Base-by-base conservation (phyloP, 2,329 filamentous ascomycete species). In the Hirsutella thompsonii region DNA sequence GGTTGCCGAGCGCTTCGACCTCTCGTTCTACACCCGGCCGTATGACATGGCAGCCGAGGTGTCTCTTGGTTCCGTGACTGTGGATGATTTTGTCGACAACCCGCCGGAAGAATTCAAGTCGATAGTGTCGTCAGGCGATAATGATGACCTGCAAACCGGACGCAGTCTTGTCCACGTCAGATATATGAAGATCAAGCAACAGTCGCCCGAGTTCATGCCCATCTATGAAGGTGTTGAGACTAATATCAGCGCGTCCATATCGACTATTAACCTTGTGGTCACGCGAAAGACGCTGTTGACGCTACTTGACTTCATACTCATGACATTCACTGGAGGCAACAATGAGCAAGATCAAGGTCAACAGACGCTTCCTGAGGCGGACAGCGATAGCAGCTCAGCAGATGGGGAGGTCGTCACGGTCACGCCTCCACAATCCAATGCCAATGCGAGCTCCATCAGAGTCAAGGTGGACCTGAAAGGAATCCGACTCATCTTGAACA, bases 41-140 rank as follows among this genome's bases (percentile, higher is more conserved):
- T 95, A 83, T 51, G 90, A 98, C 56, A 92, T 98, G 81, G 84
- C 81, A 20, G 90, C 92, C 1, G 85, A 95, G 53, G 85, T 98
- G 20, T 80, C 87, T 0, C 72, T 99, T 9, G 83, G 84, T 13
- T 89, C 87, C 2, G 69, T 98, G 16, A 86, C 82, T 1, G 79
- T 98, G 3, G 90, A 96, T 53, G 92, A 99, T 55, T 89, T 96
- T 55, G 90, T 99, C 8, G 90, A 92, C 48, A 83, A 90, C 41
- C 80, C 88, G 0, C 68, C 85, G 0, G 81, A 83, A 8, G 90
- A 96, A 54, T 98, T 99, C 69, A 94, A 92, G 62, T 90, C 90
- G 20, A 93, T 99, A 39, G 78, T 99, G n/a, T 94, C 89, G 0
- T 95, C 92, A 1, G 76, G 76, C 0, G 78, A 81, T 38, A 61